Base-by-base conservation (phyloP, 2,329 filamentous ascomycete species). In the Ophiostoma ulmi region DNA sequence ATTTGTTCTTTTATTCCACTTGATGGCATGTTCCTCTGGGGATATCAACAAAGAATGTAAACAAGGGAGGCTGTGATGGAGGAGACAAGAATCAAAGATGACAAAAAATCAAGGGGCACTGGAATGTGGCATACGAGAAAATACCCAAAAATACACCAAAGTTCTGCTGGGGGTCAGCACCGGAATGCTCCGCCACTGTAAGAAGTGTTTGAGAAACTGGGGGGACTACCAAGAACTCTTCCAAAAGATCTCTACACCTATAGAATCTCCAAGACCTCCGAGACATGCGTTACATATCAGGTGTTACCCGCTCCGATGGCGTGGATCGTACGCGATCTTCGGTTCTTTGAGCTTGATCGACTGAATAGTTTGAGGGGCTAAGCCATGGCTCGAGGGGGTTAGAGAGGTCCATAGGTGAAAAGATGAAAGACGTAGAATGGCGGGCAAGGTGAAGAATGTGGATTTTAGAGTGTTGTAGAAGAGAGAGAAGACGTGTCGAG, bases 121-220 rank as follows among this genome's bases (percentile, higher is more conserved):
- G 58, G 58, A 63, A 63, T 63, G 58, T 35, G 26, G 44, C 44
- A 48, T 5, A 20, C 41, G 17, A 44, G 41, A 44, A 44, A 44
- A 17, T 44, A 44, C 41, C 17, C 41, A 3, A 17, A 58, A 58
- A 58, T 22, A 58, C 52, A 58, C 8, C n/a, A 58, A 58, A n/a
- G 10, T 6, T 58, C 22, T 26, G n/a, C 52, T 26, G 52, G 52
- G 4, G 22, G 58, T 13, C 58, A 13, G 13, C 58, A 36, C 58
- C 36, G 58, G 58, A 63, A 63, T 63, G 58, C 58, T 10, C 22
- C 26, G 58, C 58, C 58, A 63, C 58, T 63, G 58, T 63, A 63
- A 35, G 26, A 63, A 63, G 58, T 63, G 58, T 20, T 48, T 48
- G 44, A 44, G 3, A 11, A 17, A 6, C 7, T 55, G 22, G 13